Base-by-base conservation (phyloP, 169 alveolate species). In the Plasmodium knowlesi region DNA sequence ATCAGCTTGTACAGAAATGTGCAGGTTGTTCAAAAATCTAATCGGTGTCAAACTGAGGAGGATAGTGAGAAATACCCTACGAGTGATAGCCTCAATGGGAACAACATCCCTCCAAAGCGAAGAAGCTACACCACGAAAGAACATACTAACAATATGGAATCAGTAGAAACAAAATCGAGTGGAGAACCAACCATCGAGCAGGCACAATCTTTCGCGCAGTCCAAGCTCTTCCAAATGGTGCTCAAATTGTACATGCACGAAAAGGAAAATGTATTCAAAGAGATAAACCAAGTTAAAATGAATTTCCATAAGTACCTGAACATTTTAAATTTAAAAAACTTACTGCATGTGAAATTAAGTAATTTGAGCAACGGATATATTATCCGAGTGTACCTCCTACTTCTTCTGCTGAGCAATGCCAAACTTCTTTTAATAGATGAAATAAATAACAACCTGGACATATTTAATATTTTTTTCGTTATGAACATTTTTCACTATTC, bases 391-490 rank as follows among this genome's bases (percentile, higher is more conserved):
- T 93, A 84, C 57, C 92, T 96, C 73, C 88, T 96, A 67, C 50
- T 79, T 12, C 92, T 84, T 14, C 94, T 96, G 10, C 54, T 96
- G n/a, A 95, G 95, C 46, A 50, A 85, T 10, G 94, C 97, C 5
- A 84, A 92, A 54, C 79, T 96, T 22, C 86, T 96, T 34, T 71
- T 96, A 37, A 80, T 96, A 53, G 97, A 96, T 73, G 97, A 96
- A 84, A 96, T 96, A 8, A 96, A 96, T 81, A 96, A 96, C 90
- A 96, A 96, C 74, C 50, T 96, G 73, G 97, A 96, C 74, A 81
- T 84, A 54, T 92, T 84, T 54, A 93, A 96, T 25, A 94, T 94
- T 22, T 89, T 89, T 53, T 89, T 89, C 72, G 46, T 89, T 43
- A 89, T 89, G 94, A 89, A 89, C 57, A 81, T 89, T 25, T 89